phyloP scores from a whole-genome alignment of 2,329 filamentous ascomycete genomes.

The Elsinoe perseae region DNA sequence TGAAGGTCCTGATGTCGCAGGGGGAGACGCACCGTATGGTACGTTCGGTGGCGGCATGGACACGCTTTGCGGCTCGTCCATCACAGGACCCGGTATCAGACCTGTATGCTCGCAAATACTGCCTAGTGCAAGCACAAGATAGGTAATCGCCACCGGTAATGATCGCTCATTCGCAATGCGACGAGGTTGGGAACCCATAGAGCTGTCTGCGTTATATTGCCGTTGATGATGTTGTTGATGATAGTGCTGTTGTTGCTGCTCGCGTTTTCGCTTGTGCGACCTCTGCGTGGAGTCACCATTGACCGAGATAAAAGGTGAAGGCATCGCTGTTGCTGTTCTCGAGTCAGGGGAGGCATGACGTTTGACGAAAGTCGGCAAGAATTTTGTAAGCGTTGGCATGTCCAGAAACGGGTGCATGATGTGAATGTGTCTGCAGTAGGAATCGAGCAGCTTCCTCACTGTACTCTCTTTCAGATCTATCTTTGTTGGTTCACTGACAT shows the following conservation, averaged over 20 bases:
- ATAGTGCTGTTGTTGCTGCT: too few species aligned
- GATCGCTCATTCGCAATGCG: slow-evolving; percentile 47
- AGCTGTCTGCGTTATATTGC: too few species aligned
- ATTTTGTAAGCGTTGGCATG: slow-evolving; percentile 42
- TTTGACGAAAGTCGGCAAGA: slow-evolving; percentile 46
- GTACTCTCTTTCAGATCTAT: slow-evolving; percentile 48
- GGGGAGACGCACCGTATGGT: slow-evolving; percentile 15
- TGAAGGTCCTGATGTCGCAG: slow-evolving; percentile 30
- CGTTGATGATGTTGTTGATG: too few species aligned
- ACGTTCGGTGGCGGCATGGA: slow-evolving; percentile 5
- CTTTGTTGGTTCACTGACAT: slow-evolving; percentile 27
- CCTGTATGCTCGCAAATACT: slow-evolving; percentile 60
- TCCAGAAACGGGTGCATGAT: slow-evolving; percentile 58
- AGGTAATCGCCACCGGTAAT: slow-evolving; percentile 70
- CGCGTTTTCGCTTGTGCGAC: slow-evolving; percentile 17
- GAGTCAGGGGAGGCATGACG: slow-evolving; percentile 38
- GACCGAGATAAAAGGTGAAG: slow-evolving; percentile 12
- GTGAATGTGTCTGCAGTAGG: slow-evolving; percentile 54
- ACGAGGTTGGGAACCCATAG: too few species aligned
- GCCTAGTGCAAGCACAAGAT: slow-evolving; percentile 77
- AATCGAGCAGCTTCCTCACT: slow-evolving; percentile 44
- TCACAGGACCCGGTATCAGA: slow-evolving; percentile 50
- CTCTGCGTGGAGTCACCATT: slow-evolving; percentile 14
- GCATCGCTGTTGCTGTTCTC: slow-evolving; percentile 16
- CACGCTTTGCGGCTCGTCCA: slow-evolving; percentile 34